Conservation (phyloP, 495 filamentous ascomycete species). For the Tuber calosporum region DNA sequence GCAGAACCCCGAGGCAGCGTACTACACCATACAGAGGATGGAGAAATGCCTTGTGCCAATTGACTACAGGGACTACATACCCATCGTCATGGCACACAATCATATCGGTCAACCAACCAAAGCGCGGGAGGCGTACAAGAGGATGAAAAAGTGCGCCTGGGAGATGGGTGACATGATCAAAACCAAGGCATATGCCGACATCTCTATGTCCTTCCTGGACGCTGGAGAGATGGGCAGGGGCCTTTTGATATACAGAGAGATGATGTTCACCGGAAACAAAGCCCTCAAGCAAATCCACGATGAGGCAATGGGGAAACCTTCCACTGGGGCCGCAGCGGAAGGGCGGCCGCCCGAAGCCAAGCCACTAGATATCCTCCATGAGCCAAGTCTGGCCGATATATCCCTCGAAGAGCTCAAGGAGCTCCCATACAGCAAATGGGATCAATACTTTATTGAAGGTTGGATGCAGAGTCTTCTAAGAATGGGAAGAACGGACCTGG, state of each 20-base stretch:
- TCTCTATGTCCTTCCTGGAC: constrained; percentile 41
- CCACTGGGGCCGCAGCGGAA: background rate
- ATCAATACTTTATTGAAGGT: constrained; percentile 56
- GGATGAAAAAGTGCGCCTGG: constrained; percentile 17
- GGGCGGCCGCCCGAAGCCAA: background rate
- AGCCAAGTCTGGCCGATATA: constrained; percentile 38
- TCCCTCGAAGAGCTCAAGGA: constrained; percentile 51
- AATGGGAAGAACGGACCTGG: constrained; percentile 55
- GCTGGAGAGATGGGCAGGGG: constrained; percentile 11
- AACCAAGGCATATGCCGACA: constrained; percentile 25
- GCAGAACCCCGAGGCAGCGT: constrained; percentile 25
- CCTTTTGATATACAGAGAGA: constrained; percentile 33
- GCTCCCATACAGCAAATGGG: constrained; percentile 52
- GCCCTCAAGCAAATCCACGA: constrained; percentile 17
- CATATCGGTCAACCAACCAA: constrained; percentile 26
- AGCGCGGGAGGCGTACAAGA: constrained; percentile 22
- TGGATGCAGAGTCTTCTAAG: constrained; percentile 60
- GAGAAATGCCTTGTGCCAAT: constrained; percentile 11
- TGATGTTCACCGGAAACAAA: constrained; percentile 18
- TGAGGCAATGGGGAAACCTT: constrained; percentile 12
- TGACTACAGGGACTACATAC: constrained; percentile 32
- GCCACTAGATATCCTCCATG: background rate
- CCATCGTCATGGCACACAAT: constrained; percentile 36
- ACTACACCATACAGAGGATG: constrained; percentile 25
- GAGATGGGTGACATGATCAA: constrained; percentile 15